Percentiles rank a stretch among this genome's conserved stretches.
These are phyloP conservation scores for Leccinum variabile DNA, from an alignment of 1,284 basidiomycete species.

Conservation along the genomic window DNA sequence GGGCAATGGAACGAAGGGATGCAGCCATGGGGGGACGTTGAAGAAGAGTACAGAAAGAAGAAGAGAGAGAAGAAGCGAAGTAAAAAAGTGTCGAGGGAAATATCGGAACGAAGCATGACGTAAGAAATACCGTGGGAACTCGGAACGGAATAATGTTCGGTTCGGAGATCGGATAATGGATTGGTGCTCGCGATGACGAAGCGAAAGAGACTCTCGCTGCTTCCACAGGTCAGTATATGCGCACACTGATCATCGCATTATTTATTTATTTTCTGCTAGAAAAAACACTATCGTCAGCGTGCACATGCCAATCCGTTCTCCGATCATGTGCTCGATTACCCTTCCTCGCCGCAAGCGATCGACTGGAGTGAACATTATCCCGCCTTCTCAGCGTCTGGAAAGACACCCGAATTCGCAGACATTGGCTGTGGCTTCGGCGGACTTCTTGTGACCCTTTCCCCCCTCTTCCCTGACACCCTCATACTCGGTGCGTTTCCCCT, in stretches of 20 bases:
- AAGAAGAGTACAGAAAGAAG: not conserved
- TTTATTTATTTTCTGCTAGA: constrained; percentile 49
- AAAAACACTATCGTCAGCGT: constrained; percentile 95
- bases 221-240: constrained; percentile 29
- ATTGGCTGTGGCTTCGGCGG: constrained; percentile 99
- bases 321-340: constrained; percentile 92
- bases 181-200: constrained; percentile 23
- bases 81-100: constrained; percentile 25
- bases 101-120: constrained; percentile 22
- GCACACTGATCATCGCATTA: not conserved
- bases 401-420: constrained; percentile 91
- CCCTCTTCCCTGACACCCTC: constrained; percentile 87
- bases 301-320: constrained; percentile 99
- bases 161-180: not conserved
- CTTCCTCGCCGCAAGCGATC: constrained; percentile 74
- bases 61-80: constrained; percentile 2
- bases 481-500: constrained; percentile 79
- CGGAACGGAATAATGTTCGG: not conserved
- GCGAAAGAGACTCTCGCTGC: constrained; percentile 26
- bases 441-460: constrained; percentile 86
- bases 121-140: constrained; percentile 18
- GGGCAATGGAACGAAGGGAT: constrained; percentile 43
- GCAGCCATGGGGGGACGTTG: constrained; percentile 25
- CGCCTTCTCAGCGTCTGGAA: constrained; percentile 54
- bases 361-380: constrained; percentile 91